Percentiles rank a stretch among this genome's conserved stretches.
These are phyloP conservation scores for Colletotrichum sp. DNA, from an alignment of 2,329 filamentous ascomycete species.

Conservation along the genomic window DNA sequence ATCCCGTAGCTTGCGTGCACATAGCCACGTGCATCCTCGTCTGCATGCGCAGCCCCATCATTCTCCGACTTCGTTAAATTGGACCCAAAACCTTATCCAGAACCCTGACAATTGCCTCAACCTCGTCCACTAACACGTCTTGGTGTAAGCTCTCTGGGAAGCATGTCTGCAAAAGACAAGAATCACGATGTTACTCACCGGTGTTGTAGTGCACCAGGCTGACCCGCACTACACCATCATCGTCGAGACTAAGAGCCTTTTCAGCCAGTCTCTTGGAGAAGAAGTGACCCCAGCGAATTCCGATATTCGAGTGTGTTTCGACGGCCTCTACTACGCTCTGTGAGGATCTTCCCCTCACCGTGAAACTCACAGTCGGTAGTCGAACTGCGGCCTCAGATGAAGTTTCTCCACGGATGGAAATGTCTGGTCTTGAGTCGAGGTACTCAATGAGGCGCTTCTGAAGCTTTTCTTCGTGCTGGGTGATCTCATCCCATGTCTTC, in stretches of 20 bases:
- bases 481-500: slow-evolving; percentile 54
- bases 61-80: background rate
- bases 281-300: slow-evolving; percentile 71
- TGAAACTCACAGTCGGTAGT: slow-evolving; percentile 71
- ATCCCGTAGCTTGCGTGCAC: background rate
- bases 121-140: background rate
- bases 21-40: background rate
- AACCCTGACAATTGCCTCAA: background rate
- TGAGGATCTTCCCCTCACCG: slow-evolving; percentile 55
- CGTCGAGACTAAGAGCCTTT: slow-evolving; percentile 61
- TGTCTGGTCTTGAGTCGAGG: slow-evolving; percentile 54
- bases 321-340: slow-evolving; percentile 58
- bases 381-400: slow-evolving; percentile 50
- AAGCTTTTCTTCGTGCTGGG: slow-evolving; percentile 63
- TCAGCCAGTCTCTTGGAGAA: slow-evolving; percentile 68
- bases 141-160: background rate
- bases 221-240: slow-evolving; percentile 68
- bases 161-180: background rate
- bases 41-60: background rate
- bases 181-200: slow-evolving; percentile 42
- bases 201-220: slow-evolving; percentile 78
- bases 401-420: slow-evolving; percentile 64
- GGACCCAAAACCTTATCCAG: background rate
- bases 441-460: slow-evolving; percentile 65
- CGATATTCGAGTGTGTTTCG: slow-evolving; percentile 62